phyloP scores from a whole-genome alignment of 768 basidiomycete species.

The Botryobasidium botryosum region DNA sequence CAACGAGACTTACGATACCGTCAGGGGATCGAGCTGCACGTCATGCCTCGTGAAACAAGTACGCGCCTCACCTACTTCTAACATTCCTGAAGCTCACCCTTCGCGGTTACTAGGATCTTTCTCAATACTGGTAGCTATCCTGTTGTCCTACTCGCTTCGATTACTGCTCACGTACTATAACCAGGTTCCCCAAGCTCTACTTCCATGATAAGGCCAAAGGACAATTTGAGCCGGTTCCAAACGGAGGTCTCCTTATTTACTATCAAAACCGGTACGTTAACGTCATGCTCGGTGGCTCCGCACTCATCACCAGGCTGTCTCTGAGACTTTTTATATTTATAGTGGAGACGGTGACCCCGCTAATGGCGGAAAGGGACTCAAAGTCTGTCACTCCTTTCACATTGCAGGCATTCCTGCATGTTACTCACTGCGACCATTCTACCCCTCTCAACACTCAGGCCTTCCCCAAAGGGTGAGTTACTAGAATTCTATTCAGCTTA shows the following conservation, averaged over 20 bases:
- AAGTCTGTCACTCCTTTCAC: not conserved
- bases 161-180: not conserved
- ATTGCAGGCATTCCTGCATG: not conserved
- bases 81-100: too few species aligned
- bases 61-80: too few species aligned
- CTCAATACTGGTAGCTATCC: conserved; percentile 5
- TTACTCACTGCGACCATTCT: not conserved
- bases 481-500: too few species aligned
- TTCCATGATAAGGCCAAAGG: conserved; percentile 6
- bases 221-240: conserved; percentile 6
- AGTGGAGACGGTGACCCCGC: not conserved
- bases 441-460: not conserved
- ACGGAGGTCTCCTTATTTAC: conserved; percentile 9
- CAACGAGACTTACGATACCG: conserved; percentile 5
- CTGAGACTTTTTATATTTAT: not conserved
- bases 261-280: conserved; percentile 3
- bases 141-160: not conserved
- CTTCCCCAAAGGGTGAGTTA: too few species aligned
- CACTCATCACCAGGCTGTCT: too few species aligned
- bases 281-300: too few species aligned
- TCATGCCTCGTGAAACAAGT: conserved; percentile 3
- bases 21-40: conserved; percentile 8
- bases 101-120: too few species aligned
- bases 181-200: conserved; percentile 4
- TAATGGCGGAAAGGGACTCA: conserved; percentile 4